These are phyloP conservation scores for Hypoxylon sp. DNA, from an alignment of 2,329 filamentous ascomycete species.

Conservation along the genomic window DNA sequence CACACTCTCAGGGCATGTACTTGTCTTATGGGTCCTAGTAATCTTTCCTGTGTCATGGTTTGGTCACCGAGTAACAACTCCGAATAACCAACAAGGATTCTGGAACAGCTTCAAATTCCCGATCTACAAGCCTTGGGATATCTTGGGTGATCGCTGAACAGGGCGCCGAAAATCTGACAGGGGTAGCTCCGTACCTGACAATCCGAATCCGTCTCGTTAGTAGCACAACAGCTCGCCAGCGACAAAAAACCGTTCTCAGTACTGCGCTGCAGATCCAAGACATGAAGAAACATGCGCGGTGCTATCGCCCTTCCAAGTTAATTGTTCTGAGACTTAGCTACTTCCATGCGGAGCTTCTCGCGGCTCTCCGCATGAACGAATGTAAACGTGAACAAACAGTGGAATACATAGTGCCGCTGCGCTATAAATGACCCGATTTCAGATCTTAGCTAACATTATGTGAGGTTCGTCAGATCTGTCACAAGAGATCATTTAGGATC, in stretches of 20 bases:
- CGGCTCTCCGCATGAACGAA: slow-evolving; percentile 46
- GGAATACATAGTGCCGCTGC: slow-evolving; percentile 4
- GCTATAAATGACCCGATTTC: not conserved
- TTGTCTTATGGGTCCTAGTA: not conserved
- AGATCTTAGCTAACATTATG: not conserved
- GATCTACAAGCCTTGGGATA: slow-evolving; percentile 34
- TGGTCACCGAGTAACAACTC: not conserved
- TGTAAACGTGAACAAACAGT: slow-evolving; percentile 44
- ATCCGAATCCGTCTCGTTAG: slow-evolving; percentile 27
- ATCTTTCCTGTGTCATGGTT: slow-evolving; percentile 10
- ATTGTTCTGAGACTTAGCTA: slow-evolving; percentile 41
- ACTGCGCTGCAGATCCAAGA: slow-evolving; percentile 40
- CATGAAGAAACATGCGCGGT: slow-evolving; percentile 35
- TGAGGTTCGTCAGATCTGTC: slow-evolving; percentile 15
- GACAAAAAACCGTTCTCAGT: slow-evolving; percentile 45
- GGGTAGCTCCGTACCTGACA: slow-evolving; percentile 40
- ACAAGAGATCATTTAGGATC: slow-evolving; percentile 2
- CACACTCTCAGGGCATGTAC: not conserved
- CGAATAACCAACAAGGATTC: slow-evolving; percentile 7
- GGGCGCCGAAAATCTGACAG: slow-evolving; percentile 24
- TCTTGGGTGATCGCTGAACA: slow-evolving; percentile 33
- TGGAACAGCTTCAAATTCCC: slow-evolving; percentile 24
- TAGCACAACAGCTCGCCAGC: slow-evolving; percentile 39
- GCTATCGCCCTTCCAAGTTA: slow-evolving; percentile 36
- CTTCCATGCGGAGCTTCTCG: slow-evolving; percentile 20